These are phyloP conservation scores for Lojkania enalia DNA, from an alignment of 2,329 filamentous ascomycete genomes.

Conservation along the genomic window DNA sequence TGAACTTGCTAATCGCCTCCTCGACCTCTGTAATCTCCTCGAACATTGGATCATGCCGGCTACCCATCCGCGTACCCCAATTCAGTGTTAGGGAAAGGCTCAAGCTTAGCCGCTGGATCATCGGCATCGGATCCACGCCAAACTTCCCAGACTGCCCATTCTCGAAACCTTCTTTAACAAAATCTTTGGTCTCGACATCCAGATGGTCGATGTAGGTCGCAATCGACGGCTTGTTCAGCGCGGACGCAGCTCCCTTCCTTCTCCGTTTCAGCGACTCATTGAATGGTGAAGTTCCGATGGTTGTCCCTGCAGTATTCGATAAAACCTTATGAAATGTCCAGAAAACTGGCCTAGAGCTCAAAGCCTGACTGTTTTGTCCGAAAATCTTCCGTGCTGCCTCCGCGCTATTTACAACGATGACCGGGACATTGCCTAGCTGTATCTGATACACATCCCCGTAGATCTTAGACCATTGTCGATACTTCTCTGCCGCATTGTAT, in stretches of 20 bases:
- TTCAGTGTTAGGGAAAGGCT: slow-evolving; percentile 67
- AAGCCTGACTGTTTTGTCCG: slow-evolving; percentile 46
- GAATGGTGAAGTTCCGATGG: slow-evolving; percentile 69
- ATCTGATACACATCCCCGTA: slow-evolving; percentile 52
- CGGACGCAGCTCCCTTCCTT: slow-evolving; percentile 66
- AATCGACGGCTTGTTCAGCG: slow-evolving; percentile 66
- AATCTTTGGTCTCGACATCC: slow-evolving; percentile 65
- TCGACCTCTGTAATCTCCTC: slow-evolving; percentile 66
- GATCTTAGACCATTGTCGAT: slow-evolving; percentile 47
- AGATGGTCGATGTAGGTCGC: slow-evolving; percentile 65
- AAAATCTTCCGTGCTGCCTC: slow-evolving; percentile 48
- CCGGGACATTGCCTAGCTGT: slow-evolving; percentile 50
- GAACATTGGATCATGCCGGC: slow-evolving; percentile 63
- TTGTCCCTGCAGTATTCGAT: slow-evolving; percentile 67
- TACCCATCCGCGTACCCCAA: slow-evolving; percentile 65
- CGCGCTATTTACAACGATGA: slow-evolving; percentile 50
- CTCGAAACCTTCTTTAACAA: slow-evolving; percentile 62
- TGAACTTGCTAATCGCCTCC: slow-evolving; percentile 62
- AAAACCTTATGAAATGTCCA: slow-evolving; percentile 57
- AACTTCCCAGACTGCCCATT: slow-evolving; percentile 59
- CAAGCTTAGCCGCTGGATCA: slow-evolving; percentile 67
- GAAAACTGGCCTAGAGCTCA: slow-evolving; percentile 49
- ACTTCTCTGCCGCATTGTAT: slow-evolving; percentile 49
- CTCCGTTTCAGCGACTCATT: slow-evolving; percentile 66
- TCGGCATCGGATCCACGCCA: slow-evolving; percentile 66